Evolutionary conservation across 1,284 basidiomycete genomes (phyloP).

Genomic region (Sanghuangporus weigelae): DNA sequence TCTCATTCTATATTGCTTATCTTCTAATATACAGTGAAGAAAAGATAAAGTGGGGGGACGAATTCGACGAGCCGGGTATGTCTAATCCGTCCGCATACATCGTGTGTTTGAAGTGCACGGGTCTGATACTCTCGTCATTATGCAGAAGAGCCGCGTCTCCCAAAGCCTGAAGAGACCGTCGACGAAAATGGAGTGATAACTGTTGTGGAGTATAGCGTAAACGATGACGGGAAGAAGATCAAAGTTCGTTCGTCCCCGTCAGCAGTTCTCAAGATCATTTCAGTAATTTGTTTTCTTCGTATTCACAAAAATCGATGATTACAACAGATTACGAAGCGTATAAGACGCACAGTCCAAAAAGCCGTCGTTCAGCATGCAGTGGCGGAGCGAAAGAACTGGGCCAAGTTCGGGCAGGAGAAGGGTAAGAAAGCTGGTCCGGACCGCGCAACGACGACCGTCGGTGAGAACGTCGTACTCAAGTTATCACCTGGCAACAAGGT

Average conservation of each 20-base stretch:
- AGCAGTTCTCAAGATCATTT: neutral
- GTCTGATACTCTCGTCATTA: neutral
- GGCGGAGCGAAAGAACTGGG: constrained; percentile 90
- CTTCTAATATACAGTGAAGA: neutral
- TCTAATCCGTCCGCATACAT: neutral
- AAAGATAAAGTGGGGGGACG: constrained; percentile 70
- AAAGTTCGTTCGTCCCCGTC: constrained; percentile 53
- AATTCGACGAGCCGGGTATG: constrained; percentile 70
- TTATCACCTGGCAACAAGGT: constrained; percentile 84
- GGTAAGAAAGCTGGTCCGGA: constrained; percentile 88
- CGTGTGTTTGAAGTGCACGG: neutral
- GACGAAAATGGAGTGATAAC: constrained; percentile 90
- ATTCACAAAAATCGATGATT: neutral
- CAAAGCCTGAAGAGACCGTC: constrained; percentile 55
- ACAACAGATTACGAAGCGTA: constrained; percentile 76
- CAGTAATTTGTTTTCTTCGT: no score
- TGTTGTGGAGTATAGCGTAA: constrained; percentile 78
- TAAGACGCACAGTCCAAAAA: constrained; percentile 85
- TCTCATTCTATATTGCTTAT: neutral
- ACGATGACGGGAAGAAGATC: constrained; percentile 93
- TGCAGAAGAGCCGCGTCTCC: constrained; percentile 32
- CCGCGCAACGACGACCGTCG: constrained; percentile 92
- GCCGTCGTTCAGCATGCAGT: constrained; percentile 92
- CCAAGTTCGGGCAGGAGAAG: constrained; percentile 93
- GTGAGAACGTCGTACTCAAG: constrained; percentile 86